Conservation (phyloP, 305 asterid genomes). For the Fraxinus dipetala region DNA sequence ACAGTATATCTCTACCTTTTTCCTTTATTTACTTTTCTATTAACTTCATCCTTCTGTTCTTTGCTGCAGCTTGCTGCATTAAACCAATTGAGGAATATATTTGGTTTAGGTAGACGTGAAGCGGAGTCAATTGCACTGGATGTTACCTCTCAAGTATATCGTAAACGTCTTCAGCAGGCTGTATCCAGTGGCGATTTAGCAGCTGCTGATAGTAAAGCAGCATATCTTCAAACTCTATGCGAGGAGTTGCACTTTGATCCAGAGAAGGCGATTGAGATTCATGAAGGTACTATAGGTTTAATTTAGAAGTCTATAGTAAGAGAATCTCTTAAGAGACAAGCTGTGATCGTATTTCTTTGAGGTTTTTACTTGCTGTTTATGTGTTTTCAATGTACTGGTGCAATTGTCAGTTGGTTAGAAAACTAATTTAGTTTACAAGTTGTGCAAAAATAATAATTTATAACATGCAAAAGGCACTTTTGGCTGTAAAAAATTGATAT, state of each 20-base stretch:
- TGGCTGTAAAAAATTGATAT: neutral
- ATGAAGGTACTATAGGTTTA: conserved; percentile 58
- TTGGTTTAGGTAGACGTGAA: conserved; percentile 88
- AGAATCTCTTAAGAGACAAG: neutral
- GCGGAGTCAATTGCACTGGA: conserved; percentile 81
- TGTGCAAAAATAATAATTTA: neutral
- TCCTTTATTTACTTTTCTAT: neutral
- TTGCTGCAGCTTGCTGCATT: conserved; percentile 70
- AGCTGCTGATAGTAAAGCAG: conserved; percentile 87
- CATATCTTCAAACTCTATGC: conserved; percentile 85
- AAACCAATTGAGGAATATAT: conserved; percentile 82
- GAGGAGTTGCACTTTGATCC: conserved; percentile 93
- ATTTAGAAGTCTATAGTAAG: conserved; percentile 3
- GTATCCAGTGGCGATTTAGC: conserved; percentile 79
- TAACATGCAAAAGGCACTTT: neutral
- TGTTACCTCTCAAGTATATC: conserved; percentile 75
- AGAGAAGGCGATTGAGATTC: conserved; percentile 83
- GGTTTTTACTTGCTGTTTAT: neutral
- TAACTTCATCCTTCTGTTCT: conserved; percentile 28
- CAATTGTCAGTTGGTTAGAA: neutral
- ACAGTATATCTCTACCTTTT: neutral
- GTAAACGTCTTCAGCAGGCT: conserved; percentile 85
- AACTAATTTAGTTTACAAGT: neutral
- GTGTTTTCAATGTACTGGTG: neutral
- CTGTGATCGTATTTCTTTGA: neutral